These are phyloP conservation scores for Golovinomyces cichoracearum DNA, from an alignment of 2,329 filamentous ascomycete genomes.

Conservation along the genomic window DNA sequence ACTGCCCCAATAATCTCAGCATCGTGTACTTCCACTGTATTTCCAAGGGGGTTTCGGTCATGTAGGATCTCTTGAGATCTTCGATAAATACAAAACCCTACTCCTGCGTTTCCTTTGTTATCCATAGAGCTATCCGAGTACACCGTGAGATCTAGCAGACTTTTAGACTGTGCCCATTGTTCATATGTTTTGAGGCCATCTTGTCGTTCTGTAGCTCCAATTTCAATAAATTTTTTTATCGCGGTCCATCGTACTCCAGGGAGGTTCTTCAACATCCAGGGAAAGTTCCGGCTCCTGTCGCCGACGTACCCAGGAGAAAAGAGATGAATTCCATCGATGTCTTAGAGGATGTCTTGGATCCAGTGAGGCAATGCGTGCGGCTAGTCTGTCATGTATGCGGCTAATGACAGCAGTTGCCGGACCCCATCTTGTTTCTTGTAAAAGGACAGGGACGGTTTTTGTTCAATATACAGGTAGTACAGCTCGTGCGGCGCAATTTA, in stretches of 20 bases:
- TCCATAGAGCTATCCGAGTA: background rate
- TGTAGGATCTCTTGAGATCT: background rate
- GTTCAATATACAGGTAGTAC: background rate
- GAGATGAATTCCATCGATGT: background rate
- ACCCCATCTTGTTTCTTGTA: background rate
- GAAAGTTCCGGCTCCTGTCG: background rate
- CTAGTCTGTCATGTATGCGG: background rate
- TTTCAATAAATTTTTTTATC: background rate
- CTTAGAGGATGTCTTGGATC: background rate
- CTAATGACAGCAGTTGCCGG: background rate
- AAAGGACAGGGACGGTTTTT: background rate
- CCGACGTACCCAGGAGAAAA: background rate
- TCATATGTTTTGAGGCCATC: background rate
- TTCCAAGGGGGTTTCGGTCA: background rate
- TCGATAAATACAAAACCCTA: background rate
- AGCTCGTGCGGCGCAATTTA: background rate
- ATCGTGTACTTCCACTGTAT: background rate
- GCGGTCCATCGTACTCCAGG: background rate
- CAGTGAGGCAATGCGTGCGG: background rate
- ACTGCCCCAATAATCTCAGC: background rate
- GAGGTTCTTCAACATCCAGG: background rate
- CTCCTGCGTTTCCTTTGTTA: background rate
- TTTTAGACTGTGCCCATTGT: background rate
- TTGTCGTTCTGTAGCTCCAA: background rate
- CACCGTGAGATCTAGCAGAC: background rate